Base-by-base conservation (phyloP, 345 rosid species). In the Chamaenerion angustifolium region DNA sequence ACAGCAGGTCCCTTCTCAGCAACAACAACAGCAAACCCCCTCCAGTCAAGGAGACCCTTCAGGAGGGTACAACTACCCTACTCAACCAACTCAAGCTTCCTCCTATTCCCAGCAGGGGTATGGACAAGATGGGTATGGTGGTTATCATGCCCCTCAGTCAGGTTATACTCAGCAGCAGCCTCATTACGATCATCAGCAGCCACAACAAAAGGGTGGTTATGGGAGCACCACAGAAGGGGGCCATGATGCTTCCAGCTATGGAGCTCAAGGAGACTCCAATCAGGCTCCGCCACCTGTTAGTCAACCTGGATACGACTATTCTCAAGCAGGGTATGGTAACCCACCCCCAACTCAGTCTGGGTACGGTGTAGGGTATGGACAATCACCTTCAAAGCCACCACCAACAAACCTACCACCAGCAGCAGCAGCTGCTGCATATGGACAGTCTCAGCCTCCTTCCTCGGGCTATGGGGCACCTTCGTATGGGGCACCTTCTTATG, bases 341-440 rank as follows among this genome's bases (percentile, higher is more conserved):
- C 68, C 90, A 35, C 88, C 86, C 2, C 66, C 81, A 60, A 81
- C 95, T 15, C 92, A 86, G 49, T 43, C 82, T 71, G 80, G 88
- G 23, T 83, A 87, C 74, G 81, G 75, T 10, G 59, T 88, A 0
- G 37, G 8, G 10, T 31, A 31, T 31, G 37, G 37, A 8, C 77
- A 85, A 15, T 80, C 94, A 43, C 88, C 69, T 56, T 59, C 60
- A 6, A 82, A 77, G 74, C 78, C 80, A 52, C 79, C 82, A 1
- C 65, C 63, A 43, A 65, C 67, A 9, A 80, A 74, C 52, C 37
- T 7, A 31, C 37, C 37, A 31, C 3, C 37, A 31, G 37, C 37
- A 31, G 10, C 37, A 31, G 37, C 37, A 31, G 37, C 76, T 79
- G 23, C 88, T 3, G 76, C 58, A 41, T 85, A 93, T 63, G 95